These are phyloP conservation scores for Rhodofomes roseus DNA, from an alignment of 1,284 basidiomycete genomes.

Conservation along the genomic window DNA sequence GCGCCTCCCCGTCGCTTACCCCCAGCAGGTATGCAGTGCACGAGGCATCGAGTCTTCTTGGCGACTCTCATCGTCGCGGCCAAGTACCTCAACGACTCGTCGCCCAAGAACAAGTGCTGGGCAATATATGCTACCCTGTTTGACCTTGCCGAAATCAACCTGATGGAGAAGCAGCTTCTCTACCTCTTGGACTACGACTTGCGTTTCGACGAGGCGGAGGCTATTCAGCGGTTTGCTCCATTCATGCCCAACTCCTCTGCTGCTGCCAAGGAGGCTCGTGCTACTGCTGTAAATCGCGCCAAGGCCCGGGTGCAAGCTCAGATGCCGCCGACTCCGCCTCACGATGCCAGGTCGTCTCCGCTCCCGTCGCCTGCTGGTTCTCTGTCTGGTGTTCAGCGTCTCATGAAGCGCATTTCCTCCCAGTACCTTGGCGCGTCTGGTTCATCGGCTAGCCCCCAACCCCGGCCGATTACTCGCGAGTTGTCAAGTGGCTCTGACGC, in stretches of 20 bases:
- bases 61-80: conserved; percentile 94
- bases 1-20: background rate
- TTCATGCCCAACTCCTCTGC: conserved; percentile 45
- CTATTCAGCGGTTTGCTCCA: conserved; percentile 56
- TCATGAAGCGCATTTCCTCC: conserved; percentile 53
- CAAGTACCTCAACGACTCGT: conserved; percentile 97
- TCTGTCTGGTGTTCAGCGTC: conserved; percentile 40
- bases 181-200: conserved; percentile 88
- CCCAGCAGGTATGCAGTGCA: conserved; percentile 78
- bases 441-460: conserved; percentile 17
- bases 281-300: conserved; percentile 58
- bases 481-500: conserved; percentile 35
- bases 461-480: conserved; percentile 23
- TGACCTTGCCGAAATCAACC: conserved; percentile 77
- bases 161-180: conserved; percentile 96
- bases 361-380: conserved; percentile 23
- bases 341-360: conserved; percentile 27
- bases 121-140: conserved; percentile 76
- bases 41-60: conserved; percentile 92
- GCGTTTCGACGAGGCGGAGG: conserved; percentile 78
- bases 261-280: conserved; percentile 40
- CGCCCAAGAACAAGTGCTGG: conserved; percentile 96
- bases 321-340: conserved; percentile 38
- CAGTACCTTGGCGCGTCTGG: conserved; percentile 35
- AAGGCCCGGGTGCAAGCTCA: conserved; percentile 51